A percentile compares a stretch with the other conserved stretches of the same genome.
These are phyloP conservation scores for Heterobasidion parviporum DNA, from an alignment of 1,284 basidiomycete species.

Conservation along the genomic window DNA sequence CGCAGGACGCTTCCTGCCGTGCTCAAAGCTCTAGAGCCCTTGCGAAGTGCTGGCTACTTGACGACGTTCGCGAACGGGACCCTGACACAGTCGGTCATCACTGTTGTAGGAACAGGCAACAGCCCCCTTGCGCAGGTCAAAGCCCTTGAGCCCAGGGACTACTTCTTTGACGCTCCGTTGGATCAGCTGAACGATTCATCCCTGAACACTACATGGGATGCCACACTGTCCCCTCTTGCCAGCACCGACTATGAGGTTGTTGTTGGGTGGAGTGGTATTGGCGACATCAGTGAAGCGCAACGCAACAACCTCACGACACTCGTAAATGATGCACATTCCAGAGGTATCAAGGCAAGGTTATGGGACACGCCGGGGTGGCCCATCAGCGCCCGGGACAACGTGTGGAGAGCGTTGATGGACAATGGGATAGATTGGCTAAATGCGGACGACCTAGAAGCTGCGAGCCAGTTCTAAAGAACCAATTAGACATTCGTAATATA, in stretches of 20 bases:
- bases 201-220: constrained; percentile 25
- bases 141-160: constrained; percentile 35
- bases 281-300: constrained; percentile 32
- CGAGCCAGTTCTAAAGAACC: constrained; percentile 26
- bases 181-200: constrained; percentile 25
- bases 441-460: constrained; percentile 42
- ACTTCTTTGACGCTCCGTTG: constrained; percentile 48
- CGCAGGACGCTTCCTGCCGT: constrained; percentile 37
- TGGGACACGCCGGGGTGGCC: constrained; percentile 49
- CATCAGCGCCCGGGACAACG: constrained; percentile 31
- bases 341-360: constrained; percentile 40
- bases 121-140: constrained; percentile 30
- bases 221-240: constrained; percentile 38
- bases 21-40: constrained; percentile 36
- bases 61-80: constrained; percentile 37
- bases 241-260: constrained; percentile 39
- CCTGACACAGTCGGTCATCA: constrained; percentile 29
- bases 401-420: constrained; percentile 34
- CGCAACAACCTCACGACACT: constrained; percentile 26
- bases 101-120: constrained; percentile 40
- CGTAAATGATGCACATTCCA: constrained; percentile 34
- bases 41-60: constrained; percentile 36
- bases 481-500: not conserved
- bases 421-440: constrained; percentile 47
- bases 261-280: constrained; percentile 41